phyloP scores from a whole-genome alignment of 73 alveolate genomes.

The Uronychia setigera region DNA sequence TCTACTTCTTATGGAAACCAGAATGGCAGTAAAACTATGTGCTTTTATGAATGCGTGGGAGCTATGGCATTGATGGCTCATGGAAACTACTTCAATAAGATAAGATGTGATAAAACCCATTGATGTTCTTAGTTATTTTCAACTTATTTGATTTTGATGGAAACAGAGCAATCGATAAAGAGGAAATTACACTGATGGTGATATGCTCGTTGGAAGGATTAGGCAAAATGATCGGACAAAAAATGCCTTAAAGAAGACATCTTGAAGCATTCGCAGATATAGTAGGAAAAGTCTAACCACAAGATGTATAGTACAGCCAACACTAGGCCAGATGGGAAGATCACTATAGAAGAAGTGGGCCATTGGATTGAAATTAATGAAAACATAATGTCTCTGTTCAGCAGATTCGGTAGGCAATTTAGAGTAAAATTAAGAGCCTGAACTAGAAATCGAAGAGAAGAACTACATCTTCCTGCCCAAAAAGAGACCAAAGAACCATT shows the following conservation, averaged over 20 bases:
- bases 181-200: conserved; percentile 53
- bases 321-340: neutral
- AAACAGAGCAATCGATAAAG: conserved; percentile 37
- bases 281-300: neutral
- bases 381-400: neutral
- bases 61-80: conserved; percentile 1
- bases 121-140: too few relatives aligned
- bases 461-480: conserved; percentile 11
- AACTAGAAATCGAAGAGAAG: conserved; percentile 10
- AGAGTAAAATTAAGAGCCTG: conserved; percentile 22
- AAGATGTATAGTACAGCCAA: neutral
- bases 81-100: conserved; percentile 13
- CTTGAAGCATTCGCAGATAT: conserved; percentile 7
- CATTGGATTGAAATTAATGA: conserved; percentile 25
- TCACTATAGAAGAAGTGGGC: conserved; percentile 7
- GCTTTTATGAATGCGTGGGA: conserved; percentile 4
- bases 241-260: conserved; percentile 20
- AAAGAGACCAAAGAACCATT: conserved; percentile 2
- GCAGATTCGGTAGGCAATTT: too few relatives aligned
- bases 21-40: conserved; percentile 3
- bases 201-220: conserved; percentile 51
- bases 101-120: too few relatives aligned
- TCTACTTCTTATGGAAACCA: too few relatives aligned
- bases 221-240: conserved; percentile 24
- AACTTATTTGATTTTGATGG: conserved; percentile 67